Evolutionary conservation across 2,329 filamentous ascomycete species (phyloP).

Genomic region (Fusarium ramigenum): DNA sequence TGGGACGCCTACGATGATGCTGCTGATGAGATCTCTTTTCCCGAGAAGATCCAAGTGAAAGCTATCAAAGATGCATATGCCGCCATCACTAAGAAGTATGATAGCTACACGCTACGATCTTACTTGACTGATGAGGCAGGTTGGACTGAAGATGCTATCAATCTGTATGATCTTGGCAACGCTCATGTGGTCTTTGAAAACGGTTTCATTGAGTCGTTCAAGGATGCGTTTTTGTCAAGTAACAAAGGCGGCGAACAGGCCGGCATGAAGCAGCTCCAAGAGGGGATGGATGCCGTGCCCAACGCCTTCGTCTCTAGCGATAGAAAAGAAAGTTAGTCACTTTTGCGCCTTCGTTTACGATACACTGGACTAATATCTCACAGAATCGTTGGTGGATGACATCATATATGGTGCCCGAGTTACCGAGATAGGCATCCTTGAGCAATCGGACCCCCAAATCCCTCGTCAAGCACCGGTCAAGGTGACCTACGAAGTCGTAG

Average conservation of each 20-base stretch:
- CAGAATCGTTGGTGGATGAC: neutral
- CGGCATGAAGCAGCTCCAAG: neutral
- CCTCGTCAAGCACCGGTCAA: neutral
- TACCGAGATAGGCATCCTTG: neutral
- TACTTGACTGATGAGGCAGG: neutral
- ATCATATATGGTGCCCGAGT: neutral
- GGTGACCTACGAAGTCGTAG: neutral
- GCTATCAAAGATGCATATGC: neutral
- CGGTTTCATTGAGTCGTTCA: neutral
- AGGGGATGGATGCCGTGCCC: neutral
- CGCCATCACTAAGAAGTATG: neutral
- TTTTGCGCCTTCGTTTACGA: accelerated
- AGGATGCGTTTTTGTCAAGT: neutral
- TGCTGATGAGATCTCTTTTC: neutral
- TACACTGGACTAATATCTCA: accelerated
- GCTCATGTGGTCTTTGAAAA: neutral
- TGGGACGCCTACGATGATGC: neutral
- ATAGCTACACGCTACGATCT: neutral
- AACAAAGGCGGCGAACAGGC: neutral
- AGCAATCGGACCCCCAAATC: neutral
- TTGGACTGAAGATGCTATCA: neutral
- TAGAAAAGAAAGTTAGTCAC: neutral
- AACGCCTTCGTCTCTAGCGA: neutral
- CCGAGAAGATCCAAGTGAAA: neutral
- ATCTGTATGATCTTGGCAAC: neutral